Base-by-base conservation (phyloP, 1,284 basidiomycete species). In the Sparassis latifolia region DNA sequence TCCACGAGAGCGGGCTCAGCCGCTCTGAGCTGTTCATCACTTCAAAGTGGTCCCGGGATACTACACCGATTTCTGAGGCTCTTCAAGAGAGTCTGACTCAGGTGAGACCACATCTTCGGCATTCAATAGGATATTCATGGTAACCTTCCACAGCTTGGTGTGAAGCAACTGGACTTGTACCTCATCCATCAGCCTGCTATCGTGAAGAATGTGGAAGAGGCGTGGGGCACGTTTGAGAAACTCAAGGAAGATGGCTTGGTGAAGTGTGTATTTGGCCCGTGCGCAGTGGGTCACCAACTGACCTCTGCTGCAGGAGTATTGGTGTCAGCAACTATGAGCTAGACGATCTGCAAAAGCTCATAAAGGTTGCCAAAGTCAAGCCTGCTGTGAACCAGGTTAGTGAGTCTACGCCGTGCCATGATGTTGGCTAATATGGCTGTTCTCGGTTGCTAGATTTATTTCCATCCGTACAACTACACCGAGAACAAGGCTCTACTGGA, bases 251-350 rank as follows among this genome's bases (percentile, higher is more conserved):
- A 76, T 6, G 84, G 83, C 0, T 65, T 80, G 3, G 73, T 76
- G 30, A 85, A 78, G 82, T 80, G 41, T 32, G 71, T 59, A 0
- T 5, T 30, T 44, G 10, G 20, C 5, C 3, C 43, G 30, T 33
- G 29, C 33, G 3, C 37, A 37, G 27, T 20, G 3, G 43, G 33
- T 40, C 33, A 7, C 32, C 39, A 33, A 32, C 31, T 38, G 6
- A 42, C 33, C 10, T 3, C 30, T 28, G 20, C n/a, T 31, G 7
- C 50, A 86, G 82, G 77, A 84, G 79, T 55, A 86, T 88, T 49
- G 86, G 86, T n/a, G 81, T 89, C 28, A 84, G 80, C 65, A 90
- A 89, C 68, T 88, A 84, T 62, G 65, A 67, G n/a, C 69, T 82
- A 29, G 61, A 71, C 3, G 71, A 82, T 40, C 72, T 88, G 38